A percentile compares a stretch with the other conserved stretches of the same genome.
phyloP scores from a whole-genome alignment of 139 green algal species.

The Eudorina sp. region DNA sequence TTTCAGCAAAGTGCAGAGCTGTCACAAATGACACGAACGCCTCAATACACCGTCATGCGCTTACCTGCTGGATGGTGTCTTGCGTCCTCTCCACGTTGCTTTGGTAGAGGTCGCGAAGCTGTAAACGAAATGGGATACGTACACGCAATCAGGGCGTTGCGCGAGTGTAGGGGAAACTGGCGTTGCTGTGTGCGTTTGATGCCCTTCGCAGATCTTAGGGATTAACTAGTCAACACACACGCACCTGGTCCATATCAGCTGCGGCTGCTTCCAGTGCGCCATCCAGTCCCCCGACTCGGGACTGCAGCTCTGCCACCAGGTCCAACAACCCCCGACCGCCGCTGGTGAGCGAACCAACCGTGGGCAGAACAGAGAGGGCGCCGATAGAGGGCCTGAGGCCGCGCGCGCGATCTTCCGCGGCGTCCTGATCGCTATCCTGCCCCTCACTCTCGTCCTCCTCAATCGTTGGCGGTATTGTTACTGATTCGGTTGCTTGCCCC shows the following conservation, averaged over 20 bases:
- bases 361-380: background rate
- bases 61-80: conserved; percentile 5
- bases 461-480: background rate
- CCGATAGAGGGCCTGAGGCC: too few species aligned
- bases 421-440: background rate
- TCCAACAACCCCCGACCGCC: conserved; percentile 23
- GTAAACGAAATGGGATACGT: too few species aligned
- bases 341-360: background rate
- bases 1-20: too few species aligned
- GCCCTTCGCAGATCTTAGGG: too few species aligned
- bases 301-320: background rate
- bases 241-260: conserved; percentile 27
- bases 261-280: background rate
- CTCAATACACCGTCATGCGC: too few species aligned
- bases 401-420: background rate
- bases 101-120: background rate
- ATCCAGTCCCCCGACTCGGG: conserved; percentile 12
- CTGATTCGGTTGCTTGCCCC: background rate
- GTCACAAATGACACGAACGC: too few species aligned
- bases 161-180: too few species aligned
- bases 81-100: background rate
- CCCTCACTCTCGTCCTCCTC: background rate
- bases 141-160: too few species aligned
- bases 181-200: too few species aligned
- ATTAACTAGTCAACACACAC: background rate